Evolutionary conservation across 1,284 basidiomycete genomes (phyloP), one percentile per base, ranked within the genome.

Genomic region (Cutaneotrichosporon dermatis): DNA sequence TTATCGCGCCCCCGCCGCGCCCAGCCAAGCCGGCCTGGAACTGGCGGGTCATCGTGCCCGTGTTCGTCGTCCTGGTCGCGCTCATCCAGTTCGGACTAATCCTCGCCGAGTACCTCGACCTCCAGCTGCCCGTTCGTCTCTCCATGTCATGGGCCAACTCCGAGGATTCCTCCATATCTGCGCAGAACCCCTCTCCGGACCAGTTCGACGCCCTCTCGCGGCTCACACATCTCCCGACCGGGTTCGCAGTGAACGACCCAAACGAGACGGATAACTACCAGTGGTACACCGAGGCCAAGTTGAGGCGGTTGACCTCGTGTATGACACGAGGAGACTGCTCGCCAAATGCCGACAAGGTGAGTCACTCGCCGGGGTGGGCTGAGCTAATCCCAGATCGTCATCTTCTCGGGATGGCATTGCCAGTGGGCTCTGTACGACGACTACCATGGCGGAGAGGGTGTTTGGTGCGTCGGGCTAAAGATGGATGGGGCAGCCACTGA

Each of bases 271-370:
- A 59, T 33, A 45, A 43, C 55, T 60, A 64, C 57, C 49, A 51
- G 25, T 64, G 62, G 62, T 54, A 55, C 49, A 51, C 62, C 2
- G 62, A 64, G 40, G 55, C 59, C 35, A 59, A 59, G 57, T 55
- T 64, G 3, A 57, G 62, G 10, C 41, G 41, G 41, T 59, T 64
- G 12, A 44, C 62, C 0, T 55, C 55, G 11, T 64, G 62, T n/a
- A 36, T 52, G 37, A 52, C 55, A 6, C 39, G 55, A 3, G 55
- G 57, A 2, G 59, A 59, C 44, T 64, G 62, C 8, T 44, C 34
- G 2, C 41, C 37, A 4, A 64, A 64, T n/a, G 59, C 59, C 9
- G 55, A 61, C 54, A 61, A 61, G 54, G 59, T 61, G 25, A 25
- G 25, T 25, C 25, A 25, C 25, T 25, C 25, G 3, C 3, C 25